Evolutionary conservation across 2,329 filamentous ascomycete genomes (phyloP).

Genomic region (Exophiala sp.): DNA sequence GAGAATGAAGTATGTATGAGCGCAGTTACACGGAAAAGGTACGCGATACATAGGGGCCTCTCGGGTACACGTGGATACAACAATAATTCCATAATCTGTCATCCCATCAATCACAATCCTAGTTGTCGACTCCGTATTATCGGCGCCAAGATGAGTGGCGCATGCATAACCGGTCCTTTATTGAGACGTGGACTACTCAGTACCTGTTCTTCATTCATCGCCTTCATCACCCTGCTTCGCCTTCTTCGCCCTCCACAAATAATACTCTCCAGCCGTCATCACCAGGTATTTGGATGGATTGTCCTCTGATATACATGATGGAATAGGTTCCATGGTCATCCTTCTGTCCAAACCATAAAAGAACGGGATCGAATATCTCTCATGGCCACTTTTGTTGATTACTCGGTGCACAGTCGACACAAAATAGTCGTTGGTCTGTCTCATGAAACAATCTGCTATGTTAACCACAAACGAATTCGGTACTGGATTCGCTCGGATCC

Average conservation of each 20-base stretch:
- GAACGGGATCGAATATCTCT: constrained; percentile 42
- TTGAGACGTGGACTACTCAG: too few relatives aligned
- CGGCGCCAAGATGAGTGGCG: too few relatives aligned
- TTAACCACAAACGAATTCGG: constrained; percentile 45
- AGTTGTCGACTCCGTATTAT: too few relatives aligned
- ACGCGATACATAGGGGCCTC: too few relatives aligned
- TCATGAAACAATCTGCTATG: constrained; percentile 44
- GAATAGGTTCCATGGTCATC: constrained; percentile 28
- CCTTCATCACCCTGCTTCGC: constrained; percentile 4
- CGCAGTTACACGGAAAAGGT: too few relatives aligned
- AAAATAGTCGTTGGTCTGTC: constrained; percentile 43
- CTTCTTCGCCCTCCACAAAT: constrained; percentile 20
- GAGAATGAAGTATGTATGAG: too few relatives aligned
- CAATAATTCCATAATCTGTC: too few relatives aligned
- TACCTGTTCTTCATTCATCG: too few relatives aligned
- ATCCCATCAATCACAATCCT: too few relatives aligned
- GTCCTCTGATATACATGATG: constrained; percentile 30
- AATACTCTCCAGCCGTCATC: constrained; percentile 34
- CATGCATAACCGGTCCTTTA: too few relatives aligned
- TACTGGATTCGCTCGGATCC: constrained; percentile 44
- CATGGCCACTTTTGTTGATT: constrained; percentile 36
- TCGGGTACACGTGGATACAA: too few relatives aligned
- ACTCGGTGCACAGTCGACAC: constrained; percentile 42
- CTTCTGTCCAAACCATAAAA: constrained; percentile 31
- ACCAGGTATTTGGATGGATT: constrained; percentile 34